Conservation (phyloP, 1,139 yeast species). For the Scheffersomyces quercinus region DNA sequence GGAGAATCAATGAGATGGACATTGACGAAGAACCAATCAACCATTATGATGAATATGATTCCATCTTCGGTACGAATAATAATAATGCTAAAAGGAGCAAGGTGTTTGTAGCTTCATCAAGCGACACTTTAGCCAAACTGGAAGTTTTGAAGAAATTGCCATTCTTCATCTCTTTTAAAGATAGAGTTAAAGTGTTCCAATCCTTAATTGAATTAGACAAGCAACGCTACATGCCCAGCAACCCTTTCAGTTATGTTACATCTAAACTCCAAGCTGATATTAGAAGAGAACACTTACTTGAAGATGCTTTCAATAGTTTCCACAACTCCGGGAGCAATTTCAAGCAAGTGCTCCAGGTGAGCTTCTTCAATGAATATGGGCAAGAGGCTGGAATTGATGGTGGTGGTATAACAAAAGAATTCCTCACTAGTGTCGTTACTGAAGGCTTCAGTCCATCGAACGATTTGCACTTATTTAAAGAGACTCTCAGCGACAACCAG, state of each 20-base stretch:
- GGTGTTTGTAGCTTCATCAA: constrained; percentile 2
- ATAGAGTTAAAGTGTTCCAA: constrained; percentile 74
- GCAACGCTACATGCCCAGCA: constrained; percentile 14
- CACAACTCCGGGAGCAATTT: constrained; percentile 45
- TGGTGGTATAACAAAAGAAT: constrained; percentile 93
- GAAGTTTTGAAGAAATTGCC: constrained; percentile 68
- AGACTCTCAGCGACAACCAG: constrained; percentile 52
- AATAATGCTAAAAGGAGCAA: constrained; percentile 1
- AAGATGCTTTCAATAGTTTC: constrained; percentile 71
- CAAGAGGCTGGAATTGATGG: constrained; percentile 93
- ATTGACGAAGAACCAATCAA: constrained; percentile 9
- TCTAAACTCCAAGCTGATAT: constrained; percentile 50
- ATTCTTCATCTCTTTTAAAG: constrained; percentile 73
- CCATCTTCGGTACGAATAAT: neutral
- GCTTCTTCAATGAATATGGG: constrained; percentile 66
- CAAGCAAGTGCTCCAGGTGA: constrained; percentile 61
- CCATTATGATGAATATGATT: constrained; percentile 6
- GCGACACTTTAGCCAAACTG: constrained; percentile 23
- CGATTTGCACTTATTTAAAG: constrained; percentile 44
- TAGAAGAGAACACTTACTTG: constrained; percentile 65
- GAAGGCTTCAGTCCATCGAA: constrained; percentile 60
- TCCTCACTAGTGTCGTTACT: constrained; percentile 68
- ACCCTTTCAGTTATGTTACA: constrained; percentile 16
- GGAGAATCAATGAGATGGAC: constrained; percentile 16
- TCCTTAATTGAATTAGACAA: constrained; percentile 58